Conservation (phyloP, 1,284 basidiomycete genomes). For the Boletus smithii region DNA sequence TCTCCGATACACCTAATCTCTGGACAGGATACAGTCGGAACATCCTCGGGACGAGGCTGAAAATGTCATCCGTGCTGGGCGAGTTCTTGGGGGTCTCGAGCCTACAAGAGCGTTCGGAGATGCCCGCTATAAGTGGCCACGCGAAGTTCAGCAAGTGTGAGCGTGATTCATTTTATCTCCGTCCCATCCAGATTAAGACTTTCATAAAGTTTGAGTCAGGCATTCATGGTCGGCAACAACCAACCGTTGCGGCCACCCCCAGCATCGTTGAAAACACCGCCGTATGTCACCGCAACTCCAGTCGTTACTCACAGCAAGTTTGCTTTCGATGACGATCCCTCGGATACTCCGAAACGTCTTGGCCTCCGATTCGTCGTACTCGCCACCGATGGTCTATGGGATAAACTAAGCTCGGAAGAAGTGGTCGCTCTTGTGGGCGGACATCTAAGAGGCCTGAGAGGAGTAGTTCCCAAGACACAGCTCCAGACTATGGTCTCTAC, state of each 20-base stretch:
- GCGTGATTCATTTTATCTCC: slow-evolving; percentile 24
- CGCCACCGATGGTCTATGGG: slow-evolving; percentile 95
- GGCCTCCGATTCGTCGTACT: slow-evolving; percentile 75
- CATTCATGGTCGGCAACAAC: slow-evolving; percentile 63
- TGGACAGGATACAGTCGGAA: slow-evolving; percentile 78
- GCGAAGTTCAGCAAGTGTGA: slow-evolving; percentile 70
- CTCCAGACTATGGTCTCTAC: slow-evolving; percentile 57
- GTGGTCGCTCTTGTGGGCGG: slow-evolving; percentile 89
- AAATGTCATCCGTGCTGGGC: slow-evolving; percentile 81
- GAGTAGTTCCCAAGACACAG: slow-evolving; percentile 54
- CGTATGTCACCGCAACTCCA: slow-evolving; percentile 90
- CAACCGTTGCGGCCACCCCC: slow-evolving; percentile 60
- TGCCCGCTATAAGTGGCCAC: slow-evolving; percentile 89
- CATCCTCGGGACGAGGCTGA: slow-evolving; percentile 83
- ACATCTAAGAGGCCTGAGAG: slow-evolving; percentile 72
- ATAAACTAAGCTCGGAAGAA: slow-evolving; percentile 91
- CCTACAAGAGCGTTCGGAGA: slow-evolving; percentile 96
- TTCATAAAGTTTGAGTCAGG: slow-evolving; percentile 55
- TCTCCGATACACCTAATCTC: slow-evolving; percentile 8
- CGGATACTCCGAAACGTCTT: slow-evolving; percentile 17
- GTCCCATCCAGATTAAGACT: slow-evolving; percentile 3
- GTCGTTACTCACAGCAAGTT: slow-evolving; percentile 83
- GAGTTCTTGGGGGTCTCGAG: slow-evolving; percentile 90
- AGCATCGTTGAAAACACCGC: slow-evolving; percentile 76
- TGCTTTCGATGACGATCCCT: slow-evolving; percentile 36